A percentile compares a stretch with the other conserved stretches of the same genome.
phyloP scores from a whole-genome alignment of 2,329 filamentous ascomycete species.

The Colletotrichum spaethianum region DNA sequence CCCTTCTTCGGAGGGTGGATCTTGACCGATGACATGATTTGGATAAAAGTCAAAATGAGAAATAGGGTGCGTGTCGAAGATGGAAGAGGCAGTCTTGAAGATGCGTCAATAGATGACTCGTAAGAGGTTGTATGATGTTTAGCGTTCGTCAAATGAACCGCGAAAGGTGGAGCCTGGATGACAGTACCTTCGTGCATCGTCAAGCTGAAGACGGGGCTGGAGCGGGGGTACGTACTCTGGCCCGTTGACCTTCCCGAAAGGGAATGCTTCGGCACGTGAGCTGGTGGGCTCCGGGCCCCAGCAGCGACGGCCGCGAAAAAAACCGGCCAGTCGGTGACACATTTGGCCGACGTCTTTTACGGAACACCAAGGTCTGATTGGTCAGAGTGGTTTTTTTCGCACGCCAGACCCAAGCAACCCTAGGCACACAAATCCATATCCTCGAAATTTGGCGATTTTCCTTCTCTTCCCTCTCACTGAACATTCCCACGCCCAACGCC shows the following conservation, averaged over 20 bases:
- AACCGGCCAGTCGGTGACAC: background rate
- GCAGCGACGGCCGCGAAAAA: background rate
- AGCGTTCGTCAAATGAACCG: background rate
- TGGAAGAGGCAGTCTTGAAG: background rate
- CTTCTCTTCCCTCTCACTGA: slow-evolving; percentile 46
- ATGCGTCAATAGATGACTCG: background rate
- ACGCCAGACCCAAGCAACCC: slow-evolving; percentile 49
- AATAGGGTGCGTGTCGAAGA: background rate
- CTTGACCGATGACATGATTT: slow-evolving; percentile 54
- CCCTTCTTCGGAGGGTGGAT: slow-evolving; percentile 56
- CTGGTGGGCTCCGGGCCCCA: slow-evolving; percentile 5
- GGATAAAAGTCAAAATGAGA: too few species aligned
- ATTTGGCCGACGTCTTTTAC: slow-evolving; percentile 11
- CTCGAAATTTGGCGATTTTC: slow-evolving; percentile 49
- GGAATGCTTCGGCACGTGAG: slow-evolving; percentile 22
- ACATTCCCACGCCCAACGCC: slow-evolving; percentile 52
- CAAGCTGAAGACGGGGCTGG: background rate
- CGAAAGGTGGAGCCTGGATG: background rate
- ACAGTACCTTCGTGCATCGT: background rate
- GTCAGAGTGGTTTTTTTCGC: slow-evolving; percentile 42
- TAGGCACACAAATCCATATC: slow-evolving; percentile 57
- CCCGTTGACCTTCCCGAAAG: background rate
- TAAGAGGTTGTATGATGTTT: background rate
- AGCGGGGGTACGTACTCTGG: background rate
- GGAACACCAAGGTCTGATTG: slow-evolving; percentile 49